Evolutionary conservation across 495 filamentous ascomycete species (phyloP), one percentile per base, ranked within the genome.

Genomic region (Cetradonia linearis): DNA sequence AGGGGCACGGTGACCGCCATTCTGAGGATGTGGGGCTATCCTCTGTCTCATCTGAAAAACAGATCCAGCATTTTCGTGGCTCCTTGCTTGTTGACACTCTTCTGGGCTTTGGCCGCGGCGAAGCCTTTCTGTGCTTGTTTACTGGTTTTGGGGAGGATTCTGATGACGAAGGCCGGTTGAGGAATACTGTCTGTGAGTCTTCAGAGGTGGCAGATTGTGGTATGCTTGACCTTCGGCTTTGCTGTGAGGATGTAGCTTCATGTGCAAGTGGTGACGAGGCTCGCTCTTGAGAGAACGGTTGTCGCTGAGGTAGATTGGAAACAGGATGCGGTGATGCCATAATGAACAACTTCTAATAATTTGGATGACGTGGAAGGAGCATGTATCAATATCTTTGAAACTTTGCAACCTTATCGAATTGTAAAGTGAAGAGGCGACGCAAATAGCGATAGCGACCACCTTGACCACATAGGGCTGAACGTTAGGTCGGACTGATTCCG

Each of bases 1-100:
- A 98, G 0, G 84, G 85, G 71, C 93, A 98, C 9, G 93, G 89
- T 25, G 81, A 86, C 20, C 87, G 83, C 90, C 92, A 97, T 67
- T 85, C 78, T 28, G 78, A 77, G n/a, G 76, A 70, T 27, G 82
- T 82, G 42, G 79, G 76, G 37, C 76, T 77, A 58, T 89, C 86
- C 63, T 95, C 89, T 27, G 84, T 90, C 63, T 90, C 84, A 63
- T 92, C 88, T 56, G 80, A 79, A 67, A 93, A 88, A 74, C 93
- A 98, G 67, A 98, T 91, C 86, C 89, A 96, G 72, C 93, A 98
- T 72, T 84, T 85, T 37, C 82, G 83, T 30, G 85, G 77, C 55
- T 80, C 78, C 4, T 74, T 68, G 27, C n/a, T 55, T 8, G 65
- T 59, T 16, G 66, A 58, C 18, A 59, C 38, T 33, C 37, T 56